Evolutionary conservation across 768 basidiomycete species (phyloP), one percentile per base, ranked within the genome.

Genomic region (Ephemerocybe angulata): DNA sequence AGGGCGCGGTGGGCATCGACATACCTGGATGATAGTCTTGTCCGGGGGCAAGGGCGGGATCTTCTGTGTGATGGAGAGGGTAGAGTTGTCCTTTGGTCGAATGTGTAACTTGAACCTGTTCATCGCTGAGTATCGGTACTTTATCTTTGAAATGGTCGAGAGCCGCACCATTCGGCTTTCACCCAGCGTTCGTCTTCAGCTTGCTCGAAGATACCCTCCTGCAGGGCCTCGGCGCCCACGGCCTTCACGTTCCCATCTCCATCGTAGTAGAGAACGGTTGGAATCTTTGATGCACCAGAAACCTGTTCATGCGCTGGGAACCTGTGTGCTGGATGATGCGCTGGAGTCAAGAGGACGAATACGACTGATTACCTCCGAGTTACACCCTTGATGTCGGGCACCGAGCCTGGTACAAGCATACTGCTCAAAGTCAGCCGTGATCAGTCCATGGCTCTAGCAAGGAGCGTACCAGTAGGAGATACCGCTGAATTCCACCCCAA

Each of bases 201-300:
- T 46, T 27, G 60, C 43, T 73, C 74, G 2, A 70, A 60, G 2
- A 67, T 62, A 33, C 66, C 67, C 52, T 76, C 76, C 21, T 67
- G 63, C 11, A 65, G 46, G 2, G 79, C 74, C 55, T 79, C 77
- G 0, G 76, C 76, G 1, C 80, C 79, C 11, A 72, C 61, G 0
- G 78, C 78, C 22, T 59, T 67, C 3, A 72, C 65, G 3, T 28
- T 35, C 2, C 76, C 78, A 13, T 65, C 55, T 3, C 54, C 33
- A 50, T 77, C 78, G 58, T 81, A 81, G 49, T 75, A 76, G 21
- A 81, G 53, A 17, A 78, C 62, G 0, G 77, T 75, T 1, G 77
- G 80, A 35, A 81, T 76, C 54, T 79, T 81, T 25, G 69, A 71
- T 46, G 77, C 72, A 1, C 75, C 73, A 1, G 72, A 72, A 17